Evolutionary conservation across 805 yeast genomes (phyloP), one percentile per base, ranked within the genome.

Genomic region (Ogataea minuta): DNA sequence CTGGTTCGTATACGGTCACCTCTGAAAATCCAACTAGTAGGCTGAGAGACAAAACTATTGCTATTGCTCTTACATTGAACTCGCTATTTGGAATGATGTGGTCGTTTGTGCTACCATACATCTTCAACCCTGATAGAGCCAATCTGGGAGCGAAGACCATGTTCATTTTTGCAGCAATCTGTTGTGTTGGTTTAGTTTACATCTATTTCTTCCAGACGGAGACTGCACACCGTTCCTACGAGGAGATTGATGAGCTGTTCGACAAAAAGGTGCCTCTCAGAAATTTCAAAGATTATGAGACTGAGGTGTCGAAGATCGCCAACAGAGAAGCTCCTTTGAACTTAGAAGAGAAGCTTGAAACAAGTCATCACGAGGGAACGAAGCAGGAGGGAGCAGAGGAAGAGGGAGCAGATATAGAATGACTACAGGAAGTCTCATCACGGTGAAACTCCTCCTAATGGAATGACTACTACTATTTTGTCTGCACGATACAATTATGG

Each of bases 161-260:
- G 25, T 60, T 51, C 13, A 40, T 40, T 5, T 40, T 40, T 34
- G 37, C 37, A 16, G 30, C 30, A n/a, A 26, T 26, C 31, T 19
- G 54, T 32, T 43, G 3, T 49, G 35, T 57, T 19, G 30, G 24
- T 9, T 10, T 19, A 6, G 10, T 27, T 15, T 34, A 14, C 19
- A 9, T 26, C 34, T 70, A 56, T 54, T 68, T 67, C 43, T 68
- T 65, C 36, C 57, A 62, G 25, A 68, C 70, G 7, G 72, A 68
- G 45, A 66, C 73, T 11, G 64, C 56, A 34, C 60, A 46, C 12
- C 62, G 73, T 57, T 48, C 71, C 50, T 59, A 45, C 50, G 62
- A 57, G 43, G 66, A 71, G 32, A 48, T 64, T 26, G 68, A 64
- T 45, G 39, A 54, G 53, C 33, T 69, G 54, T 63, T 70, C 55